A percentile compares a stretch with the other conserved stretches of the same genome.
phyloP scores from a whole-genome alignment of 352 stramenopile genomes.

The Phytopythium vexans region DNA sequence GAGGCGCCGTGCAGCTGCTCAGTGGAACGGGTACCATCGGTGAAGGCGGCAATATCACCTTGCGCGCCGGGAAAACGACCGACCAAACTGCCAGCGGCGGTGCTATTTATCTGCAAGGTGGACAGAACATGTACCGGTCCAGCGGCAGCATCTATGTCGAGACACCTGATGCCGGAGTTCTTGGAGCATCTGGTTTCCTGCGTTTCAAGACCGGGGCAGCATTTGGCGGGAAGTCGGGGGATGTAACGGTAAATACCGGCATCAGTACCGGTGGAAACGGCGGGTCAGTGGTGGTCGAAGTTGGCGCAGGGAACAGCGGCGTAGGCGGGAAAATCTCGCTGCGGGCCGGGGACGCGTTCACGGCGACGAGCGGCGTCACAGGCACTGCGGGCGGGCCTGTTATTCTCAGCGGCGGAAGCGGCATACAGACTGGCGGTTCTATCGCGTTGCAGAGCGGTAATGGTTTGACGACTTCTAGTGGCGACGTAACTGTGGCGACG shows the following conservation, averaged over 20 bases:
- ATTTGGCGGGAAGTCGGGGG: too few species aligned
- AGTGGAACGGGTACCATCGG: constrained; percentile 15
- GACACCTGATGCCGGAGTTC: constrained; percentile 10
- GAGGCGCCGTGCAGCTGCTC: constrained; percentile 21
- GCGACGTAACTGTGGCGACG: too few species aligned
- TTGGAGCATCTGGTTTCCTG: constrained; percentile 6
- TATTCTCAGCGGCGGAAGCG: constrained; percentile 4
- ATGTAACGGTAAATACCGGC: constrained; percentile 10
- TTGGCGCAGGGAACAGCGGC: constrained; percentile 7
- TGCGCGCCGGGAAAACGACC: constrained; percentile 16
- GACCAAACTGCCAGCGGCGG: constrained; percentile 17
- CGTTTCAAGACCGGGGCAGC: constrained; percentile 7
- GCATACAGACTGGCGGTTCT: constrained; percentile 2
- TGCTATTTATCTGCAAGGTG: constrained; percentile 8
- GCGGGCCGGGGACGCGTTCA: constrained; percentile 7
- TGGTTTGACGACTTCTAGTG: constrained; percentile 15
- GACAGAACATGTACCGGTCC: constrained; percentile 12
- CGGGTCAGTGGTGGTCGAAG: constrained; percentile 14
- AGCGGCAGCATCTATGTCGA: too few species aligned
- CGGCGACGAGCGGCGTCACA: constrained; percentile 1
- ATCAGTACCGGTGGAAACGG: constrained; percentile 17
- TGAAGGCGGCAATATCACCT: constrained; percentile 16
- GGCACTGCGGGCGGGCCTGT: background rate
- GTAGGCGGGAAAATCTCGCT: constrained; percentile 9
- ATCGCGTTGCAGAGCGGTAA: constrained; percentile 2